Conservation (phyloP, 345 rosid species). For the Brassica juncea region DNA sequence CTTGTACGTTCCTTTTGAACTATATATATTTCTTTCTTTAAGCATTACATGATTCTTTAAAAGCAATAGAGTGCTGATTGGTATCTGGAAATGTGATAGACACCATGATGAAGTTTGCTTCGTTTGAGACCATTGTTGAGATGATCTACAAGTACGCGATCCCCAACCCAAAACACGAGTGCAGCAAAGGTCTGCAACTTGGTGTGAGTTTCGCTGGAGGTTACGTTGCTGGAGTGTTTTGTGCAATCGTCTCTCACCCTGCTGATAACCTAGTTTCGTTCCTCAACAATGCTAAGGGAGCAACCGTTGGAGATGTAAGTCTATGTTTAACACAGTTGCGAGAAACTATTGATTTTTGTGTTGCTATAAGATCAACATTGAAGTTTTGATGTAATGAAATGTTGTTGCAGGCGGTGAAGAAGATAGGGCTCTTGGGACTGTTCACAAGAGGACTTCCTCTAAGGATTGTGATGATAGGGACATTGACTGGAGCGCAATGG, state of each 20-base stretch:
- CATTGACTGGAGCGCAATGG: conserved; percentile 98
- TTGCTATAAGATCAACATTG: background rate
- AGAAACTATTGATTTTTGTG: background rate
- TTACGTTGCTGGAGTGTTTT: conserved; percentile 85
- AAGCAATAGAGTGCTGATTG: background rate
- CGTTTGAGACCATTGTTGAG: conserved; percentile 93
- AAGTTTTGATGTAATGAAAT: conserved; percentile 12
- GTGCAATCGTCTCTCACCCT: conserved; percentile 90
- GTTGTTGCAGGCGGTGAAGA: conserved; percentile 77
- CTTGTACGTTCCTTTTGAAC: conserved; percentile 63
- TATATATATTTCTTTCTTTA: background rate
- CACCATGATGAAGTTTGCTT: conserved; percentile 99
- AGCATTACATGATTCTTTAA: background rate
- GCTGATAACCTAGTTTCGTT: conserved; percentile 96
- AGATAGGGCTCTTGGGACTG: conserved; percentile 88
- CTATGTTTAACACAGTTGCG: background rate
- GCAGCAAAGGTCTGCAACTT: conserved; percentile 86
- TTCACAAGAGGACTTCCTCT: conserved; percentile 98
- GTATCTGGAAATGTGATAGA: conserved; percentile 48
- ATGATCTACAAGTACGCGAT: conserved; percentile 77
- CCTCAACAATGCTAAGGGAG: conserved; percentile 98
- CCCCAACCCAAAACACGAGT: conserved; percentile 84
- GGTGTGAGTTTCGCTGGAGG: conserved; percentile 96
- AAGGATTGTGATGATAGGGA: conserved; percentile 97
- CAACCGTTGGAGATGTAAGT: conserved; percentile 95